These are phyloP conservation scores for Rhizoclosmatium sp. DNA, from an alignment of 192 early-diverging fungal species.

Conservation along the genomic window DNA sequence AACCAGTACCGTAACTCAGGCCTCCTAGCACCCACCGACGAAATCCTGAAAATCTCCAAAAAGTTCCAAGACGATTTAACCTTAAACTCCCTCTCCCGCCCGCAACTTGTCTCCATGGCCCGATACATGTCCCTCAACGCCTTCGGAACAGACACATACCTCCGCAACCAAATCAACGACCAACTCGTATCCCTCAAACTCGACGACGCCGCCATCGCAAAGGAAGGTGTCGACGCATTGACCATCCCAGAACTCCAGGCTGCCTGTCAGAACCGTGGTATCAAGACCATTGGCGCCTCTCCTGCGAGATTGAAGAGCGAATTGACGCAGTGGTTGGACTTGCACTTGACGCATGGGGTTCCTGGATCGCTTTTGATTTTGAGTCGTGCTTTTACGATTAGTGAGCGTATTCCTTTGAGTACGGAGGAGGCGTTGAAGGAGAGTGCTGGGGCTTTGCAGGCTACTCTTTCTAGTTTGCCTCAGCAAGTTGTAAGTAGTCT, in stretches of 20 bases:
- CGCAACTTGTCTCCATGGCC: conserved; percentile 94
- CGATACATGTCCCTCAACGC: conserved; percentile 94
- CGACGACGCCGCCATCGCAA: conserved; percentile 88
- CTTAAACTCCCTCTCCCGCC: conserved; percentile 89
- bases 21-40: conserved; percentile 80
- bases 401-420: conserved; percentile 54
- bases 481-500: conserved; percentile 78
- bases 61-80: conserved; percentile 95
- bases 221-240: conserved; percentile 88
- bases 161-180: conserved; percentile 91
- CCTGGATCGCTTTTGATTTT: conserved; percentile 90
- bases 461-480: conserved; percentile 89
- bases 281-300: conserved; percentile 86
- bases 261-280: conserved; percentile 89
- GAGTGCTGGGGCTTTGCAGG: conserved; percentile 85
- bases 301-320: conserved; percentile 89
- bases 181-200: conserved; percentile 84
- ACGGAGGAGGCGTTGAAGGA: conserved; percentile 52
- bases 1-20: conserved; percentile 80
- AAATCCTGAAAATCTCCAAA: conserved; percentile 83
- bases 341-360: conserved; percentile 90
- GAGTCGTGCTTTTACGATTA: conserved; percentile 80
- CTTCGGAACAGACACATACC: conserved; percentile 97
- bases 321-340: conserved; percentile 92
- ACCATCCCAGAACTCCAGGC: conserved; percentile 88